Conservation (phyloP, 352 stramenopile genomes). For the Globisporangium paroecandrum region DNA sequence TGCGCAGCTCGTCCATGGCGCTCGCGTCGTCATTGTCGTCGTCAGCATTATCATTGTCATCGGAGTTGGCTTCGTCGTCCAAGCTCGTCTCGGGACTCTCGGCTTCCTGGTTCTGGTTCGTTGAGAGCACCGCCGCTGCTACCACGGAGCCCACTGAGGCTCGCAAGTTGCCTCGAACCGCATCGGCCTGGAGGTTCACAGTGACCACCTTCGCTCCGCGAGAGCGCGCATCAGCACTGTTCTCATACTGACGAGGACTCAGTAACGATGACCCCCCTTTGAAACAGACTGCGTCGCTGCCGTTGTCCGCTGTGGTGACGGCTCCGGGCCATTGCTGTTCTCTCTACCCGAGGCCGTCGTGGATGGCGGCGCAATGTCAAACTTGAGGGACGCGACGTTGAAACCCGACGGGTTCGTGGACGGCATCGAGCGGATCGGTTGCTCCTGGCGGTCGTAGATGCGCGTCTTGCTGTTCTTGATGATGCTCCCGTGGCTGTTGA, state of each 20-base stretch:
- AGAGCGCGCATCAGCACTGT: not conserved
- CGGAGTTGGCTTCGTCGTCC: constrained; percentile 9
- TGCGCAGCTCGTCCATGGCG: constrained; percentile 63
- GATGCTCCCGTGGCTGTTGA: constrained; percentile 40
- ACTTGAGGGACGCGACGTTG: constrained; percentile 76
- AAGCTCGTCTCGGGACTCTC: constrained; percentile 22
- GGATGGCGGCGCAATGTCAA: constrained; percentile 47
- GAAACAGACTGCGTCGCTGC: not conserved
- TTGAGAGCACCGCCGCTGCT: not conserved
- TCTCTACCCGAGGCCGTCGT: not conserved
- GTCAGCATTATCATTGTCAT: constrained; percentile 7
- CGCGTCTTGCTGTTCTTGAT: constrained; percentile 48
- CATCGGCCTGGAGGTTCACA: constrained; percentile 26
- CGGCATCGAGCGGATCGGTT: constrained; percentile 39
- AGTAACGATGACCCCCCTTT: not conserved
- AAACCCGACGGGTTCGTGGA: constrained; percentile 67
- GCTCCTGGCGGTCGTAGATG: constrained; percentile 60
- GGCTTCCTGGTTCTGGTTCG: constrained; percentile 27
- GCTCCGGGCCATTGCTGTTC: constrained; percentile 8
- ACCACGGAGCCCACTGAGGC: constrained; percentile 13
- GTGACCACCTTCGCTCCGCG: constrained; percentile 26
- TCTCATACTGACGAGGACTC: not conserved
- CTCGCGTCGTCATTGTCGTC: constrained; percentile 26
- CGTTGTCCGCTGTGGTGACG: not conserved
- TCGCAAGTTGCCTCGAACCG: constrained; percentile 7